Base-by-base conservation (phyloP, 768 basidiomycete genomes). In the Auriscalpium vulgare region DNA sequence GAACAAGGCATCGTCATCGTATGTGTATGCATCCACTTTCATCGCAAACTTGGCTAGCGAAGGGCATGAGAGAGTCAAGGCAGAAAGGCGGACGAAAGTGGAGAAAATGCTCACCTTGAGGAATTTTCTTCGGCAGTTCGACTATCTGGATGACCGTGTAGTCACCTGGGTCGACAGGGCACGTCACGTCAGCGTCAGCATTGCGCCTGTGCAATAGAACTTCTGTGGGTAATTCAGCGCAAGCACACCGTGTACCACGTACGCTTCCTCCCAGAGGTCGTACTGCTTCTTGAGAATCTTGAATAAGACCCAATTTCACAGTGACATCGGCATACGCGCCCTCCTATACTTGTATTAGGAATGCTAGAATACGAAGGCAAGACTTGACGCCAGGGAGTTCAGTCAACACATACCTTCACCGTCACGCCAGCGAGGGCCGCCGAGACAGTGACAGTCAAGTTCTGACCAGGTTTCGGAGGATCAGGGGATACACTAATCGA, bases 251-350 rank as follows among this genome's bases (percentile, higher is more conserved):
- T 13, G 44, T 35, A 51, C 21, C 44, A 82, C 94, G 65, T 75
- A 97, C 91, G 94, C 93, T 72, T 97, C 95, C 57, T 95, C 78
- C 67, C 95, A 97, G 35, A 97, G 71, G 61, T 97, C 91, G 63
- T 97, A 95, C n/a, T 61, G 66, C 74, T 91, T 95, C 47, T 75
- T 70, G 34, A 97, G 73, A n/a, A 98, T 68, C 74, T 91, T 97
- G 66, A n/a, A 99, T 81, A 35, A 91, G 72, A 23, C 97, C 97
- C n/a, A 98, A 77, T 70, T 97, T 98, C 55, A 99, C 95, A 1
- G 72, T 71, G 6, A 99, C 93, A 62, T 95, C 84, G 8, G 88
- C 95, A 63, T 82, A 89, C 40, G 95, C 89, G 7, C 97, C 97
- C 4, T 94, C 86, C 95, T 97, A 60, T 10, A 43, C 2, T 4